These are phyloP conservation scores for Lentinula boryana DNA, from an alignment of 768 basidiomycete genomes.

Conservation along the genomic window DNA sequence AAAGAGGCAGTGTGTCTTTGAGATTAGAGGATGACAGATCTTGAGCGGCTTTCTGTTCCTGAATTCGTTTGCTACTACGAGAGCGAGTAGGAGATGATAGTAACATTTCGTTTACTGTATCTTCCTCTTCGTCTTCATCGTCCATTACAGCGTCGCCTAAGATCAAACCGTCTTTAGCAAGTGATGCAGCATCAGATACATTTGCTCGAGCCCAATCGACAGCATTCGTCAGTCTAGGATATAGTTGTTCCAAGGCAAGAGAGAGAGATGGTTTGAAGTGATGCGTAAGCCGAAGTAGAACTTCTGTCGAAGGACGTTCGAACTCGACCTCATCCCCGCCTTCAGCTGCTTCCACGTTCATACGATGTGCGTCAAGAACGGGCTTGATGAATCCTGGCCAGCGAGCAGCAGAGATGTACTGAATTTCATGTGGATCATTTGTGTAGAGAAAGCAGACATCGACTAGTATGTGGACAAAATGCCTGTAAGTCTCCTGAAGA, in stretches of 20 bases:
- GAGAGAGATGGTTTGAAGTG: conserved; percentile 60
- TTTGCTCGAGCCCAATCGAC: conserved; percentile 54
- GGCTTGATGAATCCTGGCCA: conserved; percentile 81
- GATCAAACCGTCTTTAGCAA: not conserved
- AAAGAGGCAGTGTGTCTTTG: conserved; percentile 11
- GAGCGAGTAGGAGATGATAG: not conserved
- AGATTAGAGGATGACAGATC: not conserved
- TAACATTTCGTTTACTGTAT: not conserved
- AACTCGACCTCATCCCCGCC: conserved; percentile 21
- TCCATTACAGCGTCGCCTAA: not conserved
- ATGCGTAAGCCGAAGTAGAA: conserved; percentile 59
- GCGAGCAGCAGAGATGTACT: conserved; percentile 69
- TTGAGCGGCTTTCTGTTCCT: not conserved
- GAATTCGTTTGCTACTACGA: not conserved
- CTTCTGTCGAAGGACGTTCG: conserved; percentile 43
- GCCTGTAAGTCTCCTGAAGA: conserved; percentile 54
- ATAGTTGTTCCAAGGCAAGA: conserved; percentile 57
- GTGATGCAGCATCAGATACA: conserved; percentile 14
- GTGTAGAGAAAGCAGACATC: conserved; percentile 60
- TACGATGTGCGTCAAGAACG: conserved; percentile 43
- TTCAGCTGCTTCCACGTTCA: conserved; percentile 14
- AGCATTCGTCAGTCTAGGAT: conserved; percentile 65
- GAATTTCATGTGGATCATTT: conserved; percentile 61
- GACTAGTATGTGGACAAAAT: conserved; percentile 54
- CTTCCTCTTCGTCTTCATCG: conserved; percentile 7